A percentile compares a stretch with the other conserved stretches of the same genome.
Evolutionary conservation across 768 basidiomycete genomes (phyloP).

Genomic region (Flagelloscypha sp.): DNA sequence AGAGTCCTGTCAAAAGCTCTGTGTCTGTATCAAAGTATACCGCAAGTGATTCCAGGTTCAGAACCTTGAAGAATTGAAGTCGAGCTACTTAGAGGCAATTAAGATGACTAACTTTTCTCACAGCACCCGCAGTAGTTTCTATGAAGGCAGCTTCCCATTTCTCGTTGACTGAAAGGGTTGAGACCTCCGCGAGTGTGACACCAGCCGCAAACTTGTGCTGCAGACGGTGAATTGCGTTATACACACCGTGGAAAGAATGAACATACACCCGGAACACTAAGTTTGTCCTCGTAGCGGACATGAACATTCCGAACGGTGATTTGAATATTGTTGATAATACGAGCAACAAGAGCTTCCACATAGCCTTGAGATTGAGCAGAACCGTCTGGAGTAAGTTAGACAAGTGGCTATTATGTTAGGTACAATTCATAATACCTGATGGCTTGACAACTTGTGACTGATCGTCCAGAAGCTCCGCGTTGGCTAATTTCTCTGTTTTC

Average conservation of each 20-base stretch:
- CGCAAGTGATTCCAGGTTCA: slow-evolving; percentile 78
- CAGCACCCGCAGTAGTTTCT: slow-evolving; percentile 75
- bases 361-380: slow-evolving; percentile 78
- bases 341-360: slow-evolving; percentile 72
- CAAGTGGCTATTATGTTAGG: not conserved
- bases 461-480: slow-evolving; percentile 77
- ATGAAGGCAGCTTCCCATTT: slow-evolving; percentile 90
- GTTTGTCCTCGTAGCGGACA: slow-evolving; percentile 89
- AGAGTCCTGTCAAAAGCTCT: slow-evolving; percentile 62
- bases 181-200: slow-evolving; percentile 79
- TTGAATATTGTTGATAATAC: slow-evolving; percentile 93
- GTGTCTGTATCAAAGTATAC: slow-evolving; percentile 95
- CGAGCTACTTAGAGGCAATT: not conserved
- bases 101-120: slow-evolving; percentile 65
- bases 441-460: slow-evolving; percentile 45
- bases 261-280: slow-evolving; percentile 87
- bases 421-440: slow-evolving; percentile 28
- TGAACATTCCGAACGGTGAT: slow-evolving; percentile 95
- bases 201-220: slow-evolving; percentile 95
- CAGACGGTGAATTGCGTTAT: not conserved
- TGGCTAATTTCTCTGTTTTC: slow-evolving; percentile 83
- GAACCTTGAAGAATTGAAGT: slow-evolving; percentile 44
- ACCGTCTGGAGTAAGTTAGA: slow-evolving; percentile 27
- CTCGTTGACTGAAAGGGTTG: slow-evolving; percentile 81
- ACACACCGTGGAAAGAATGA: not conserved